Evolutionary conservation across 192 early-diverging fungal species (phyloP).

Genomic region (Backusella sp.): DNA sequence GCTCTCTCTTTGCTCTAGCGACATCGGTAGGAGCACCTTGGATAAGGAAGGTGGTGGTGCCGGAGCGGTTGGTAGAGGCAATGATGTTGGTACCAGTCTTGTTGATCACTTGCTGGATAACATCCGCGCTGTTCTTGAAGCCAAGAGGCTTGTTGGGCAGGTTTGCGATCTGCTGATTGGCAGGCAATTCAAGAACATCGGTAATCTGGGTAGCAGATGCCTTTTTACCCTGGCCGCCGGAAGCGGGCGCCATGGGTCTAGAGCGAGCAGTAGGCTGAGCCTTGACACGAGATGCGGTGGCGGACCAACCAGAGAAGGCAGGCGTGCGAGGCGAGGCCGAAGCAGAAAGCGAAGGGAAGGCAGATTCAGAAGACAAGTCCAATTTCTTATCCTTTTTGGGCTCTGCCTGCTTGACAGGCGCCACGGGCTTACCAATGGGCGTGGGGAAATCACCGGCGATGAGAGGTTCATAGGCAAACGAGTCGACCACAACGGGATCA

Average conservation of each 20-base stretch:
- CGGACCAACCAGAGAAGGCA: constrained; percentile 38
- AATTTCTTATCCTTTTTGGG: constrained; percentile 29
- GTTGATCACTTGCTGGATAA: constrained; percentile 59
- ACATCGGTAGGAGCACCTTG: constrained; percentile 80
- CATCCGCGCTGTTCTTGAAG: constrained; percentile 49
- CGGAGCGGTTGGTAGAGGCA: constrained; percentile 70
- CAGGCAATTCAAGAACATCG: constrained; percentile 56
- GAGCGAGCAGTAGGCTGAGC: constrained; percentile 27
- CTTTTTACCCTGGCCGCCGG: constrained; percentile 32
- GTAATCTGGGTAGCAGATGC: constrained; percentile 47
- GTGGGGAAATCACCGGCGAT: constrained; percentile 31
- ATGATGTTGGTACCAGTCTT: constrained; percentile 81
- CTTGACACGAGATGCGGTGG: constrained; percentile 43
- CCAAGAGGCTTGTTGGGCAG: constrained; percentile 39
- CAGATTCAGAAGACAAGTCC: constrained; percentile 61
- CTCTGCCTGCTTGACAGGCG: constrained; percentile 2
- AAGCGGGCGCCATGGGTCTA: constrained; percentile 35
- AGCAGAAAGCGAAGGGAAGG: constrained; percentile 76
- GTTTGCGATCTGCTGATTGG: constrained; percentile 44
- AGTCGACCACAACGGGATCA: constrained; percentile 28
- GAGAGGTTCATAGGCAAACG: constrained; percentile 17
- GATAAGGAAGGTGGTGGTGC: constrained; percentile 81
- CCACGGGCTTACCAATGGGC: constrained; percentile 25
- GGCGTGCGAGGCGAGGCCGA: constrained; percentile 41
- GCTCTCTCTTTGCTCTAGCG: constrained; percentile 73